These are phyloP conservation scores for Deakozyma indianensis DNA, from an alignment of 805 yeast species.

Conservation along the genomic window DNA sequence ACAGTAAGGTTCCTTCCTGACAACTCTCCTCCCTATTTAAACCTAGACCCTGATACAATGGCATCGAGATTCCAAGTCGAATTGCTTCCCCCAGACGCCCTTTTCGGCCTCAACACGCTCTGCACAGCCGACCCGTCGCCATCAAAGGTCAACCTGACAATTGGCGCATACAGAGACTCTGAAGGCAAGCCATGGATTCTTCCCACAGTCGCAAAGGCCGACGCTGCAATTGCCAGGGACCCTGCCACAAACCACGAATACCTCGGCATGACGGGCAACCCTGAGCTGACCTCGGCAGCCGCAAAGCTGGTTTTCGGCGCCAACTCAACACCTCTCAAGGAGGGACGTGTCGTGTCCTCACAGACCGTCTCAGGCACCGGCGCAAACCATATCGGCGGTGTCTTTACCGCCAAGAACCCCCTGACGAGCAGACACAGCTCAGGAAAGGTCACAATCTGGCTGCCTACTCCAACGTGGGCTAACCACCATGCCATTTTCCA, in stretches of 20 bases:
- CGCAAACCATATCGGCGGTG: constrained; percentile 73
- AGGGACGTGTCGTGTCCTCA: constrained; percentile 58
- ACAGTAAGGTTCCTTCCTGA: no score
- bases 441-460: constrained; percentile 31
- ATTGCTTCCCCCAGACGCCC: constrained; percentile 60
- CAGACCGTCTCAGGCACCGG: constrained; percentile 96
- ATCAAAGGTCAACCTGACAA: constrained; percentile 68
- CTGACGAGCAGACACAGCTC: constrained; percentile 15
- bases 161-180: constrained; percentile 66
- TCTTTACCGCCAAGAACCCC: constrained; percentile 52
- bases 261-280: constrained; percentile 66
- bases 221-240: constrained; percentile 46
- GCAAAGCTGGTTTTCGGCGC: constrained; percentile 55
- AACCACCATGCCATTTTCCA: constrained; percentile 73
- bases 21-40: no score
- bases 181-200: constrained; percentile 58
- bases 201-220: constrained; percentile 59
- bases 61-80: not conserved
- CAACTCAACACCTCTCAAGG: constrained; percentile 41
- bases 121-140: constrained; percentile 16
- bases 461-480: constrained; percentile 91
- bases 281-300: constrained; percentile 52
- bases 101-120: constrained; percentile 42
- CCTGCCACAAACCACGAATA: constrained; percentile 74
- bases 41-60: no score